These are phyloP conservation scores for Lignosus rhinocerotis DNA, from an alignment of 1,284 basidiomycete genomes.

Conservation along the genomic window DNA sequence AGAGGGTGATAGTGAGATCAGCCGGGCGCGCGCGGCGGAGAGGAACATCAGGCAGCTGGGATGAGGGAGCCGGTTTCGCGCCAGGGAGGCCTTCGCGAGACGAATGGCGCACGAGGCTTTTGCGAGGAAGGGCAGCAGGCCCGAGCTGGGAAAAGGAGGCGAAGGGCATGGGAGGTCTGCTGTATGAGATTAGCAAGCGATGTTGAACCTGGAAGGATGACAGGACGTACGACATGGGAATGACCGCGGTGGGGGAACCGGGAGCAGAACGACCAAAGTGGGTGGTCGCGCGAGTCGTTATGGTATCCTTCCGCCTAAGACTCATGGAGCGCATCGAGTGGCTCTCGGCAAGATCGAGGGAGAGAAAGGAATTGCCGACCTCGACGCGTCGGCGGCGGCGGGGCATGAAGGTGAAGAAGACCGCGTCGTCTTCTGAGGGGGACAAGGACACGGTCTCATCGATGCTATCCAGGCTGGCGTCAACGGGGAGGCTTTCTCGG, in stretches of 20 bases:
- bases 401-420: constrained; percentile 32
- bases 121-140: constrained; percentile 11
- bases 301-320: constrained; percentile 41
- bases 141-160: constrained; percentile 17
- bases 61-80: constrained; percentile 59
- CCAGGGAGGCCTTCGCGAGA: constrained; percentile 58
- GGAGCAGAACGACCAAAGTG: constrained; percentile 29
- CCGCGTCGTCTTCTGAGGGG: constrained; percentile 20
- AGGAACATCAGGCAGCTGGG: constrained; percentile 36
- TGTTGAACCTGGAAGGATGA: background rate
- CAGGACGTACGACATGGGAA: constrained; percentile 26
- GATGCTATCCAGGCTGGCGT: constrained; percentile 29
- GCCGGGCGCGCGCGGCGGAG: constrained; percentile 22
- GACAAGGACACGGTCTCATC: constrained; percentile 21
- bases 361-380: constrained; percentile 48
- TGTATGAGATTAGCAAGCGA: background rate
- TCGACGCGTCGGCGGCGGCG: constrained; percentile 30
- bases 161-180: constrained; percentile 10
- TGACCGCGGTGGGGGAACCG: constrained; percentile 20
- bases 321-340: constrained; percentile 46
- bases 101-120: constrained; percentile 31
- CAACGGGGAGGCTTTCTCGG: constrained; percentile 41
- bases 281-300: constrained; percentile 29
- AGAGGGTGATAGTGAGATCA: constrained; percentile 26
- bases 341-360: constrained; percentile 60